Evolutionary conservation across 495 filamentous ascomycete genomes (phyloP).

Genomic region (Aspergillus bridgeri): DNA sequence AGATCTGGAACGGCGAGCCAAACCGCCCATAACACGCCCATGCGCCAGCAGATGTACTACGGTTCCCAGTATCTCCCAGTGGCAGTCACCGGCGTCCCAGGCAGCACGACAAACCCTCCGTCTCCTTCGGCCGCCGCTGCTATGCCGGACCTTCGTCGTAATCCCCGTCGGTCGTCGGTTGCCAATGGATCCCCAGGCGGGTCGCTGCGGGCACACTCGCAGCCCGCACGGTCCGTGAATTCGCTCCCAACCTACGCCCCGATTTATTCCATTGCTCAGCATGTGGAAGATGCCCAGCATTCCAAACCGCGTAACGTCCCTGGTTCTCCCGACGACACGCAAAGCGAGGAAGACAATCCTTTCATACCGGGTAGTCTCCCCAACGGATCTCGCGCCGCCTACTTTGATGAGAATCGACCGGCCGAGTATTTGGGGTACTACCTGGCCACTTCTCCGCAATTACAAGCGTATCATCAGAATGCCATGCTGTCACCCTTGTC

Average conservation of each 20-base stretch:
- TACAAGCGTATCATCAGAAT: conserved; percentile 47
- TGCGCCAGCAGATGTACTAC: conserved; percentile 47
- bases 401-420: conserved; percentile 44
- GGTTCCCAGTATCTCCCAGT: conserved; percentile 47
- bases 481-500: conserved; percentile 44
- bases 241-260: conserved; percentile 39
- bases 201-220: conserved; percentile 61
- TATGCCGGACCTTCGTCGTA: conserved; percentile 55
- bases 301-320: conserved; percentile 31
- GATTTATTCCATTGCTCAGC: conserved; percentile 35
- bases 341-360: conserved; percentile 40
- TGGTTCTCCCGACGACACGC: conserved; percentile 34
- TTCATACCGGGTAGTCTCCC: conserved; percentile 41
- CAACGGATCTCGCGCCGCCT: conserved; percentile 36
- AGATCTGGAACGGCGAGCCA: conserved; percentile 47
- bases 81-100: conserved; percentile 40
- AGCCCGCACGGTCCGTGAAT: conserved; percentile 56
- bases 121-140: conserved; percentile 55
- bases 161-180: conserved; percentile 53
- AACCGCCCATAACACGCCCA: conserved; percentile 43
- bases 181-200: conserved; percentile 49
- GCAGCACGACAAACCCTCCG: conserved; percentile 57
- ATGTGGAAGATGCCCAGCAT: conserved; percentile 33
- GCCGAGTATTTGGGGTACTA: conserved; percentile 68
- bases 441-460: conserved; percentile 53